phyloP scores from a whole-genome alignment of 192 early-diverging fungal genomes.

The Chytriomyces confervae region DNA sequence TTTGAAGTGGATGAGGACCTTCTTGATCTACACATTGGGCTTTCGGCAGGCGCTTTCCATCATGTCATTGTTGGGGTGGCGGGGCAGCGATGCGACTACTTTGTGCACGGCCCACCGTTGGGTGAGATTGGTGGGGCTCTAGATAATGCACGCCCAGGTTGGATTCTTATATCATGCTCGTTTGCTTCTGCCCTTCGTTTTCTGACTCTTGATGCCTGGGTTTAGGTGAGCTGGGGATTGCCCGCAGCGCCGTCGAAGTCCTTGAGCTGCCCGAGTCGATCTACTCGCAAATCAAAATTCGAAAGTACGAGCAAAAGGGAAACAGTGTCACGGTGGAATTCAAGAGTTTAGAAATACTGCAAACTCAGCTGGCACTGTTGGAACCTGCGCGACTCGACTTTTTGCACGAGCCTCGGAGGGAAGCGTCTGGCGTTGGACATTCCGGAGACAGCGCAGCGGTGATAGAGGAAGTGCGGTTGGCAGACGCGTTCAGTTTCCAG shows the following conservation, averaged over 20 bases:
- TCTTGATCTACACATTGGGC: constrained; percentile 37
- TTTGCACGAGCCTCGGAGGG: background rate
- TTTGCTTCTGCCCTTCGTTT: background rate
- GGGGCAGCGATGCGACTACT: constrained; percentile 40
- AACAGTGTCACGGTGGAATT: constrained; percentile 26
- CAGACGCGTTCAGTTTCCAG: constrained; percentile 28
- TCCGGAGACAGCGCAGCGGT: background rate
- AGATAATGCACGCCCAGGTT: constrained; percentile 40
- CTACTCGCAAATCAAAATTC: constrained; percentile 37
- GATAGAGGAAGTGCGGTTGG: background rate
- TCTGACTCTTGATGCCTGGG: background rate
- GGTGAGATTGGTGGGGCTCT: constrained; percentile 37
- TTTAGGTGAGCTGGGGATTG: constrained; percentile 32
- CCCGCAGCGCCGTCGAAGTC: constrained; percentile 29
- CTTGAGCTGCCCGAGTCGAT: constrained; percentile 20
- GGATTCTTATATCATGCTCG: background rate
- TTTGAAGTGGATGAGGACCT: constrained; percentile 36
- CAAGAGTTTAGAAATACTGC: constrained; percentile 25
- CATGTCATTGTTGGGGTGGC: constrained; percentile 37
- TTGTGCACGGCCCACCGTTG: constrained; percentile 35
- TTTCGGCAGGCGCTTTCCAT: constrained; percentile 26
- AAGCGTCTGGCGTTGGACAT: background rate
- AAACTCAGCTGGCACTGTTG: background rate
- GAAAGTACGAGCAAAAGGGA: constrained; percentile 32
- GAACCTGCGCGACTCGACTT: constrained; percentile 30